Evolutionary conservation across 106 monocot species (phyloP), one percentile per base, ranked within the genome.

Genomic region (Acorus gramineus): DNA sequence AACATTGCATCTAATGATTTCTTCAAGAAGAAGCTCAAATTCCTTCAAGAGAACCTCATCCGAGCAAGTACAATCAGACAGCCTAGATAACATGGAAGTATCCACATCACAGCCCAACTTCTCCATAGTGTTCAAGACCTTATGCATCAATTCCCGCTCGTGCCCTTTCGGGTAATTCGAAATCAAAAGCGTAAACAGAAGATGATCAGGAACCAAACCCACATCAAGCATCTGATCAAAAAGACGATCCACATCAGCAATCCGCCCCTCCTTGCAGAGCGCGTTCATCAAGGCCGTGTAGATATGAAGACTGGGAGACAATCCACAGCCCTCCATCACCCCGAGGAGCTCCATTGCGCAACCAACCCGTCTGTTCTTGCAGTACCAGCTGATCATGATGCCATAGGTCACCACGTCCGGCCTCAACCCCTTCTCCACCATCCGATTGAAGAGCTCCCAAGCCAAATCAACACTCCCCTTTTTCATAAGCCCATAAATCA

Each of bases 181-280:
- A 3, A 67, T 44, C n/a, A 81, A 66, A 12, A 69, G 46, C 53
- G 57, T 6, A 73, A 81, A 76, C 72, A 81, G 59, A 47, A 72
- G 44, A 60, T 64, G 72, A 56, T 81, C 81, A 12, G 81, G 81
- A 44, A 81, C 10, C 9, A 76, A 47, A 47, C 81, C 76, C 28
- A 42, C 50, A 3, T 66, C 65, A 52, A 76, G 44, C 76, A 81
- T 76, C 55, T 76, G 68, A 68, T 81, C 68, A 45, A 76, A 76
- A 64, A 76, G 69, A 11, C 28, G 2, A 56, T 68, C 68, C 0
- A 64, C 76, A 71, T 81, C 72, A 5, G 45, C 45, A 14, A 72
- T 60, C 65, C 64, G 76, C 4, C 57, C 61, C n/a, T 59, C 76
- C 70, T 76, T 76, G 72, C 72, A 76, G 11, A 81, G 64, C 1